Evolutionary conservation across 2,329 filamentous ascomycete species (phyloP), one percentile per base, ranked within the genome.

Genomic region (Coniella vitis): DNA sequence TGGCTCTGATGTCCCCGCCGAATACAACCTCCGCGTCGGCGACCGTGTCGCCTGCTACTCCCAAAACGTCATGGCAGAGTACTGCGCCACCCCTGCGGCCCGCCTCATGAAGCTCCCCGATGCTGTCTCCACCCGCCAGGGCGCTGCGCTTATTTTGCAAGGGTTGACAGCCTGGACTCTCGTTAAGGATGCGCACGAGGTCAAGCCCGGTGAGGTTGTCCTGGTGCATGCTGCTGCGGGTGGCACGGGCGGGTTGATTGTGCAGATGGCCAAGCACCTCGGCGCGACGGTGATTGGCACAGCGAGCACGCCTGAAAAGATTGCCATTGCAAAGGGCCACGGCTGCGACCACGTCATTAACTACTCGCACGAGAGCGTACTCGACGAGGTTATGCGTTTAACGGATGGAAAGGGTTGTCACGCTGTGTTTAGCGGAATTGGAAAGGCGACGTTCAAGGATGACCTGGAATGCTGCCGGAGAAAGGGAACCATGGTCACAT

Each of bases 181-280:
- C 29, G 79, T 88, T 52, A 79, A 83, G 45, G 89, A 95, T 63
- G 79, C 86, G 5, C 56, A 61, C 48, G 45, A 54, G 16, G 55
- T 61, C 9, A 44, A 55, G 48, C 7, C 47, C 1, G 60, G 58
- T 22, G 47, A 61, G 46, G 51, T 85, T 79, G 76, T 90, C 0
- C 78, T 95, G 3, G 80, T 95, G 10, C 88, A 93, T 58, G 89
- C 90, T 0, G 90, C 90, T 0, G 89, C 89, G 0, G 90, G 90
- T 8, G 90, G 90, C 21, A 87, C 90, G 0, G 87, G 87, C 0
- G 70, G 85, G 35, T 79, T 88, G 66, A 74, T 95, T 17, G 82
- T 81, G 35, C 88, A 94, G 72, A 69, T 95, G 58, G 69, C 93
- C 40, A 80, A 78, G 59, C 71, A 76, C 1, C 73, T 90, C 1